Base-by-base conservation (phyloP, 2,329 filamentous ascomycete species). In the Monilinia laxa region DNA sequence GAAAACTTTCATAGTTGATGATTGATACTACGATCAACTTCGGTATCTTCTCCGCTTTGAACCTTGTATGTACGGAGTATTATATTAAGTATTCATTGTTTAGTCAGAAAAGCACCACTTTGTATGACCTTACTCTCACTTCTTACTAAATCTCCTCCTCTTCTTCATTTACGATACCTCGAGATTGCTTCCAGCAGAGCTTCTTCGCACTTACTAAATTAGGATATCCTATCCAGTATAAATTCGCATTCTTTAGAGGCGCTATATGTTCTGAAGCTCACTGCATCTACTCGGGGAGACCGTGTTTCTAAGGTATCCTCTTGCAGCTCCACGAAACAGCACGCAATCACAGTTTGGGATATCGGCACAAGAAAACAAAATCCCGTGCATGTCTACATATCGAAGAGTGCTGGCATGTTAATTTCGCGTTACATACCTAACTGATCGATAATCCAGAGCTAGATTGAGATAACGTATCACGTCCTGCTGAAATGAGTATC, bases 401-500 rank as follows among this genome's bases (percentile, higher is more conserved):
- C 18, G n/a, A 23, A 10, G 28, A 23, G 18, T 35, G 42, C 57
- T 25, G 53, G 42, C 25, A 58, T 40, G n/a, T 45, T 47, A 28
- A 25, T 28, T n/a, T 40, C n/a, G n/a, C 28, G 35, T 51, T 18
- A 23, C 42, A 49, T 45, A 28, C 14, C 23, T 54, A 51, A 51
- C 35, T 25, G 2, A 35, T 20, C 45, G 28, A 52, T 14, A 31
- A 38, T 42, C 35, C 42, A 4, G 28, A 49, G n/a, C n/a, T 40
- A 58, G 16, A 45, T 40, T 31, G 25, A 31, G 45, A 45, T 16
- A 59, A n/a, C 42, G 49, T 38, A 65, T 65, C 55, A 53, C 53
- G 63, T 65, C 49, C 54, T 60, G 63, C 63, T 65, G 63, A 65
- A 65, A 35, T 12, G 35, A 59, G 25, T 49, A 59, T n/a, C 54